These are phyloP conservation scores for Phytophthora idaei DNA, from an alignment of 352 stramenopile species.

Conservation along the genomic window DNA sequence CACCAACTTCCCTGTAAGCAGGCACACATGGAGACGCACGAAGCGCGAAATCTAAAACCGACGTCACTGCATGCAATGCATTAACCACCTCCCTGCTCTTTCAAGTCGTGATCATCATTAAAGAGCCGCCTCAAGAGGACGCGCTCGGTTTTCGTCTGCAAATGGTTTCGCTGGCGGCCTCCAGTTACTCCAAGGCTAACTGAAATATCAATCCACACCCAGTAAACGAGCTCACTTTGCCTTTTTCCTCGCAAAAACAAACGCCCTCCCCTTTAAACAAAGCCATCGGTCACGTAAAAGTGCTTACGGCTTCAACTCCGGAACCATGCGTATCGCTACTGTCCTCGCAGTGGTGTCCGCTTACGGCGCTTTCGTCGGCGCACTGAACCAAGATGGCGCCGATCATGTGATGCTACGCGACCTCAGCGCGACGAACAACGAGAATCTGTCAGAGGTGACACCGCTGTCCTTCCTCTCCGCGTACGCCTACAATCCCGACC, in stretches of 20 bases:
- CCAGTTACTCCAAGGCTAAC: no score
- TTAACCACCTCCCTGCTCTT: no score
- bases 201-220: no score
- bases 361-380: conserved; percentile 9
- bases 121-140: no score
- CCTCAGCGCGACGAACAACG: neutral
- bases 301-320: neutral
- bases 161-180: no score
- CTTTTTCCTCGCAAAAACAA: conserved; percentile 15
- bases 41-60: no score
- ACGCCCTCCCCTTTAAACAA: neutral
- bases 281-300: neutral
- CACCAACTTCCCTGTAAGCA: no score
- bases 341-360: conserved; percentile 16
- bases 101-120: no score
- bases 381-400: conserved; percentile 7
- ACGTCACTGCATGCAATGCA: no score
- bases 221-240: conserved; percentile 1
- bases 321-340: conserved; percentile 24
- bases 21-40: no score
- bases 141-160: no score
- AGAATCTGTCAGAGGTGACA: conserved; percentile 1
- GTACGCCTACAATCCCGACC: neutral
- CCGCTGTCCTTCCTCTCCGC: conserved; percentile 1
- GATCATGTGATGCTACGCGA: conserved; percentile 9